Evolutionary conservation across 108 stramenopile genomes (phyloP).

Genomic region (Cylindrotheca closterium): DNA sequence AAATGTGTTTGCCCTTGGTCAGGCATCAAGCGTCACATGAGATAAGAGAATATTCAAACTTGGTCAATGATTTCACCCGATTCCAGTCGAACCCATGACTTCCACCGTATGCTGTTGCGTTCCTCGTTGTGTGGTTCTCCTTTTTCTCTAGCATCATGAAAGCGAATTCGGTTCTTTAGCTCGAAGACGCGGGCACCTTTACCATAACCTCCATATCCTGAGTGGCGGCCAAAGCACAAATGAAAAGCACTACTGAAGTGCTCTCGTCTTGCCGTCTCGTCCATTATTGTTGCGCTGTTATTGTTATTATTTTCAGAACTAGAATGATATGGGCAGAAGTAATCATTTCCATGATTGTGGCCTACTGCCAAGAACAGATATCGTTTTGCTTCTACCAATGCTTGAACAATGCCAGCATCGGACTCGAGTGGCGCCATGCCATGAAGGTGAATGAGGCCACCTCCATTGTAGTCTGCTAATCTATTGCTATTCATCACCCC

Average conservation of each 20-base stretch:
- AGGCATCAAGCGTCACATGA: too few relatives aligned
- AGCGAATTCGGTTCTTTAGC: conserved; percentile 8
- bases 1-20: not conserved
- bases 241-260: too few relatives aligned
- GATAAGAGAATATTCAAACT: too few relatives aligned
- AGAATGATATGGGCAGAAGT: conserved; percentile 16
- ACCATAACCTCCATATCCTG: conserved; percentile 53
- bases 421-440: conserved; percentile 2
- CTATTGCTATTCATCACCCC: too few relatives aligned
- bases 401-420: conserved; percentile 31
- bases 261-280: too few relatives aligned
- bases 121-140: too few relatives aligned
- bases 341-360: conserved; percentile 53
- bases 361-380: conserved; percentile 46
- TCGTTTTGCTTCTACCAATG: conserved; percentile 10
- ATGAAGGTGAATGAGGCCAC: too few relatives aligned
- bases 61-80: conserved; percentile 23
- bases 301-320: not conserved
- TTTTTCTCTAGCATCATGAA: too few relatives aligned
- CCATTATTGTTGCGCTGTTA: too few relatives aligned
- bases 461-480: too few relatives aligned
- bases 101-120: conserved; percentile 37
- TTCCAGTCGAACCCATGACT: conserved; percentile 43
- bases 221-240: conserved; percentile 48
- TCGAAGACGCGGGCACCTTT: conserved; percentile 41